phyloP scores from a whole-genome alignment of 2,329 filamentous ascomycete genomes.

The Colletotrichum lindemuthianum region DNA sequence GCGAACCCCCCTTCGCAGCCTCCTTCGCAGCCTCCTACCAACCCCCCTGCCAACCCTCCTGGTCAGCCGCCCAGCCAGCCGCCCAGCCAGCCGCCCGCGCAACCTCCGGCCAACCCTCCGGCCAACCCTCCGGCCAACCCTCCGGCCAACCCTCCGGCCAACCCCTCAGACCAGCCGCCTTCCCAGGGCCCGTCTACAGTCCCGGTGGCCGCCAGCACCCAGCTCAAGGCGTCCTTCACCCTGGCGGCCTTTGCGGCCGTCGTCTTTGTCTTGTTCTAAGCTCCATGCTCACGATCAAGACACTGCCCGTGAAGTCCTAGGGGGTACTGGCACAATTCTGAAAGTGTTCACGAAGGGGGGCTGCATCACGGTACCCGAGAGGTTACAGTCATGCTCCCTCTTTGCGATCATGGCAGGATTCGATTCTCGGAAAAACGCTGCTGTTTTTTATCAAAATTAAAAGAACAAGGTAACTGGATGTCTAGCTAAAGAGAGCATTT shows the following conservation, averaged over 20 bases:
- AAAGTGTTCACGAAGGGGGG: no score
- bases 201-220: conserved; percentile 22
- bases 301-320: no score
- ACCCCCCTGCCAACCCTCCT: not conserved
- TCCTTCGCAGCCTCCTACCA: not conserved
- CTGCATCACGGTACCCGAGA: no score
- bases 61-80: not conserved
- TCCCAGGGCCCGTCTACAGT: conserved; percentile 1
- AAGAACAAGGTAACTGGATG: no score
- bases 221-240: conserved; percentile 19
- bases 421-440: no score
- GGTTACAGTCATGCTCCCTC: no score
- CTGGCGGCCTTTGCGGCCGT: conserved; percentile 11
- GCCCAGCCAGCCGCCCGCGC: not conserved
- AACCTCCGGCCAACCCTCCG: not conserved
- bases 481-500: no score
- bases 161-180: not conserved
- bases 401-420: no score
- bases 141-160: not conserved
- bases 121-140: not conserved
- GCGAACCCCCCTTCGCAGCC: not conserved
- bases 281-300: not conserved
- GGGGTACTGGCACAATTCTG: no score
- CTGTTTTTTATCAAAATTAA: no score
- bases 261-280: conserved; percentile 28